Base-by-base conservation (phyloP, 129 eudicot genomes). In the Arctium minus region DNA sequence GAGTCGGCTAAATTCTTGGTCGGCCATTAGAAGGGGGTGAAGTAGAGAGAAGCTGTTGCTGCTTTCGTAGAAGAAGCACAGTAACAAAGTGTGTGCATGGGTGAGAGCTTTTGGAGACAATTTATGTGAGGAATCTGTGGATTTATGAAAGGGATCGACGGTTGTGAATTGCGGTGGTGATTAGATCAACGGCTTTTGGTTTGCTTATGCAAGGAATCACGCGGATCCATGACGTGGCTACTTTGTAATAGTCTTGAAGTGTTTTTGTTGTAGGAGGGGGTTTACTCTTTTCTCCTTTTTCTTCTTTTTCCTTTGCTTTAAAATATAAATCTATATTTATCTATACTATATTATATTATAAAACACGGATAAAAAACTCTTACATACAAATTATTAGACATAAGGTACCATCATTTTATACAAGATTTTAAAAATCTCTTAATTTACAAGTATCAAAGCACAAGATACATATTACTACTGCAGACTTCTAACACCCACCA, bases 211-310 rank as follows among this genome's bases (percentile, higher is more conserved):
- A 30, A 17, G 12, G 35, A 68, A 13, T 76, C 86, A 90, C 87
- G n/a, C 13, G 88, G 94, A 90, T 90, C 67, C 73, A 13, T 90
- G 94, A 90, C 83, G 88, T 90, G 94, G 87, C 13, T 29, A 11
- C 4, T 35, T 48, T 36, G 7, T 27, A 73, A 53, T 76, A 29
- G 48, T 29, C 1, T n/a, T 31, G 70, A 37, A 71, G 74, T 76
- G 80, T 48, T 76, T 76, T 85, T 70, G 31, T 81, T 85, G 69
- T 12, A 80, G 17, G 84, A 72, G 79, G 12, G 83, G 22, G 33
- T 79, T 84, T 84, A 12, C 27, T 3, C 31, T 22, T 30, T 70
- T 76, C 17, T 9, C 73, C 6, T 13, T 33, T 68, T 46, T 72
- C 46, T 79, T 64, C 31, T 79, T 56, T 72, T 79, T n/a, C 32